A percentile compares a stretch with the other conserved stretches of the same genome.
phyloP scores from a whole-genome alignment of 306 rosid species.

The Acacia crassicarpa region DNA sequence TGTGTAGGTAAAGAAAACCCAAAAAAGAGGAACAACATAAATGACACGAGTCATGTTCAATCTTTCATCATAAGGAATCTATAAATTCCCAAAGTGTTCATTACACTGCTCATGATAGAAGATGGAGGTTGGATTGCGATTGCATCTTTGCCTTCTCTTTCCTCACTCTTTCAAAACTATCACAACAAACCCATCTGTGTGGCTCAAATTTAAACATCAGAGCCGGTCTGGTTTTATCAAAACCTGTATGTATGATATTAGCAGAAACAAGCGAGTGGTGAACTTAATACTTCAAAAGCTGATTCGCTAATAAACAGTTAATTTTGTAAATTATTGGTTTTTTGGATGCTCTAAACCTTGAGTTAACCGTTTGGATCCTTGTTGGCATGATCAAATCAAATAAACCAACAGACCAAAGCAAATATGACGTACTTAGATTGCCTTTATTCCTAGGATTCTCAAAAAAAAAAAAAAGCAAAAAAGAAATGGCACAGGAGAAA shows the following conservation, averaged over 20 bases:
- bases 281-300: no score
- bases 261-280: no score
- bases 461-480: background rate
- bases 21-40: background rate
- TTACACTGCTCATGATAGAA: background rate
- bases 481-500: background rate
- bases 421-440: background rate
- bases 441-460: conserved; percentile 1
- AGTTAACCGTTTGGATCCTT: conserved; percentile 11
- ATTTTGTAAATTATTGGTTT: background rate
- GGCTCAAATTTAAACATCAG: no score
- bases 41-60: background rate
- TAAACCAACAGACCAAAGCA: background rate
- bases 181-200: no score
- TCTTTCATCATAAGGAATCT: background rate
- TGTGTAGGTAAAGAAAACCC: background rate
- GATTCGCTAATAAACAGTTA: background rate
- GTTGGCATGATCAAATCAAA: conserved; percentile 16
- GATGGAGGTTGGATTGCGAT: background rate
- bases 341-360: background rate
- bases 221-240: no score
- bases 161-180: no score
- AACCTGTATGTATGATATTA: no score
- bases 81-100: background rate
- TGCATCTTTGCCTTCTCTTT: conserved; percentile 17